These are phyloP conservation scores for Bruguiera gymnorhiza DNA, from an alignment of 345 rosid genomes.

Conservation along the genomic window DNA sequence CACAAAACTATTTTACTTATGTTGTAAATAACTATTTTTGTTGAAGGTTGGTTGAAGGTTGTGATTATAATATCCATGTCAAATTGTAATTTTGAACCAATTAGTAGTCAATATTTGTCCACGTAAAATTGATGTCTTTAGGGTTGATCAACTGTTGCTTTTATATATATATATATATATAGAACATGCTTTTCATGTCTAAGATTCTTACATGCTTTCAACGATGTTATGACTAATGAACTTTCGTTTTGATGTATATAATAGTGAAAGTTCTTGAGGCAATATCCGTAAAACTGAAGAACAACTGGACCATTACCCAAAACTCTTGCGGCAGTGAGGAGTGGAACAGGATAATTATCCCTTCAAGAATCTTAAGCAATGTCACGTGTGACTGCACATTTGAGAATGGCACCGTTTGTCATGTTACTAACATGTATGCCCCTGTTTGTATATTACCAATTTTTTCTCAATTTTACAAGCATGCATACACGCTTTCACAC, in stretches of 20 bases:
- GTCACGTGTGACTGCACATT: constrained; percentile 55
- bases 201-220: too few relatives aligned
- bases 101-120: too few relatives aligned
- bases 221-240: too few relatives aligned
- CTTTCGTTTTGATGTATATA: constrained; percentile 3
- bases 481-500: too few relatives aligned
- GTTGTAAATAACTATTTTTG: too few relatives aligned
- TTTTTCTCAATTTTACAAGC: background rate
- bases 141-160: background rate
- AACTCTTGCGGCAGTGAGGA: constrained; percentile 43
- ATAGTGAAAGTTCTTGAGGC: constrained; percentile 50
- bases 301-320: constrained; percentile 23
- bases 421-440: constrained; percentile 55
- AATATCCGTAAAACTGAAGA: constrained; percentile 40
- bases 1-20: too few relatives aligned
- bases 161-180: background rate
- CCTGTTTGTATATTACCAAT: background rate
- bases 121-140: too few relatives aligned
- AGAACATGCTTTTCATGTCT: too few relatives aligned
- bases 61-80: too few relatives aligned
- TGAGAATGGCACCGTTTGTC: constrained; percentile 35
- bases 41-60: too few relatives aligned
- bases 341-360: constrained; percentile 21
- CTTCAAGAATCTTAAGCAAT: constrained; percentile 3
- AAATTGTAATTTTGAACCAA: too few relatives aligned